Base-by-base conservation (phyloP, 305 asterid genomes). In the Fraxinus floribunda region DNA sequence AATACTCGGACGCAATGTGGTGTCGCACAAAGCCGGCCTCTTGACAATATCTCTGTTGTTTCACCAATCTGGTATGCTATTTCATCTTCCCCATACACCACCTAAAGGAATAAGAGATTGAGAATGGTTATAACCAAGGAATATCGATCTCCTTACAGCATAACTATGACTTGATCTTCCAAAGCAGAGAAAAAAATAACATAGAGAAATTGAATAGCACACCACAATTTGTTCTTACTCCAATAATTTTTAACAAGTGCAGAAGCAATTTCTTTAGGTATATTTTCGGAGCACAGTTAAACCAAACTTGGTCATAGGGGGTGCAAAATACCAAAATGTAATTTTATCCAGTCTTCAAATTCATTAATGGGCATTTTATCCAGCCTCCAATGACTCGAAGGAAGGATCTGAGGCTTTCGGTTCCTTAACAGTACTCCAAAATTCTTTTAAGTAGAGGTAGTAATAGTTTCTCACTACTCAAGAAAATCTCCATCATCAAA, bases 41-140 rank as follows among this genome's bases (percentile, higher is more conserved):
- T 82, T 78, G 98, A 95, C 82, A 95, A 79, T 83, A 95, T 91
- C 91, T 95, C 97, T 13, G 98, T 95, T 55, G 95, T 93, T 87
- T 95, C 97, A 82, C 98, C 98, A 77, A 95, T 91, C 84, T 95
- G 99, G 87, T 94, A 95, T 76, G 97, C 98, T 85, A 95, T 93
- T 85, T 94, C 97, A 84, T 90, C 92, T 88, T 91, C 93, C 84
- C 97, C 98, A 86, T 88, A 95, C 84, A 88, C 92, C 85, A 95
- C 98, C 97, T 94, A 85, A 79, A 82, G 73, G 80, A 86, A 82
- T 77, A 79, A 84, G 68, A 80, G 52, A 80, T 5, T 8, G 24
- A 52, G 85, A 81, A 46, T 66, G 44, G 68, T 79, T 71, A 77
- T 32, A 71, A 71, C 44, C 39, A 76, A 8, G 35, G 1, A 60